Base-by-base conservation (phyloP, 768 basidiomycete genomes). In the Tylopilus balloui region DNA sequence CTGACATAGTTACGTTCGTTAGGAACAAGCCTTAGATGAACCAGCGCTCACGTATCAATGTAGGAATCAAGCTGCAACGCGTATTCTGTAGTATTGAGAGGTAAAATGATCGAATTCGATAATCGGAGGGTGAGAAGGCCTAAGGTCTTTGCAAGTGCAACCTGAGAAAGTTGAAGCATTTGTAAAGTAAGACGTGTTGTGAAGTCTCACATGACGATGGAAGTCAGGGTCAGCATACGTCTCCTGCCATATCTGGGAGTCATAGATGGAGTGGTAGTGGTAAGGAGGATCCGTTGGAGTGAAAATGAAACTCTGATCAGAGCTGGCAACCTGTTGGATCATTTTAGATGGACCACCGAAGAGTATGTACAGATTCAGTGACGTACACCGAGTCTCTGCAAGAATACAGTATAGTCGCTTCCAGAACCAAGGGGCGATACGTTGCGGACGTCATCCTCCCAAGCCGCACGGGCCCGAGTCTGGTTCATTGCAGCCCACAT, bases 371-470 rank as follows among this genome's bases (percentile, higher is more conserved):
- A 8, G 37, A 27, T 35, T 6, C 13, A 9, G 21, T 58, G 47
- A 24, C 80, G 65, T 45, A 86, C 78, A 1, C 86, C 86, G 38
- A 82, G 73, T 38, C 82, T 75, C 67, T 96, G 90, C 58, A 97
- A 69, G 69, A 97, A 96, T 9, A 90, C 87, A 1, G 93, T 95
- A 55, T 75, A 96, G 68, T 96, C 93, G 47, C 88, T 90, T 35
- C 89, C 90, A 41, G 84, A 88, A 24, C 90, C 90, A 20, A 92
- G 71, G 12, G 88, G 76, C 1, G 31, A 28, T 19, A 92, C 68
- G 13, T 75, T 76, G 9, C 69, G 63, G 11, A 72, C 66, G 17
- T 70, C 63, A 39, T 68, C 66, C 4, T 65, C 56, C 6, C 59
- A 61, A 34, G 27, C 23, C 29, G 47, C 37, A 42, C 31, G 43